Conservation (phyloP, 257 asterid genomes). For the Pogostemon cablin region DNA sequence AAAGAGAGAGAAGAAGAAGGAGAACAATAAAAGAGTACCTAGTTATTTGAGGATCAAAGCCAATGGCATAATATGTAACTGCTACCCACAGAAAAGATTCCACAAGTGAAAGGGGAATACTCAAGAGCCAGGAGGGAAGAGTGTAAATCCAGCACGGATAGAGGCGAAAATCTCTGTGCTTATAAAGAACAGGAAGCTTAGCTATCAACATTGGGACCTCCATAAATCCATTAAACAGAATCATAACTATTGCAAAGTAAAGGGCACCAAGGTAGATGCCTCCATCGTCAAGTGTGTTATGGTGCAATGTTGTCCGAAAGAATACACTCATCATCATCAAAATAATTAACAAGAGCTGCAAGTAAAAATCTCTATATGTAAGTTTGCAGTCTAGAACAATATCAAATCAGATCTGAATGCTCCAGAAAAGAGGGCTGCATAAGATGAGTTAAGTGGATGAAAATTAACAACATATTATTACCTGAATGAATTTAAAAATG, state of each 20-base stretch:
- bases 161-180: conserved; percentile 81
- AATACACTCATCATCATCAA: conserved; percentile 80
- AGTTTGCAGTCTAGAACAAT: conserved; percentile 18
- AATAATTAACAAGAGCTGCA: conserved; percentile 70
- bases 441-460: conserved; percentile 4
- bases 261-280: conserved; percentile 84
- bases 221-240: conserved; percentile 83
- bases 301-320: conserved; percentile 77
- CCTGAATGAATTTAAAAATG: conserved; percentile 72
- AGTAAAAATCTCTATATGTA: conserved; percentile 23
- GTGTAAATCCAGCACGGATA: conserved; percentile 91
- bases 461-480: conserved; percentile 16
- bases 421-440: conserved; percentile 12
- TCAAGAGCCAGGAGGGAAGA: conserved; percentile 85
- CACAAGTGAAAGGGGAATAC: conserved; percentile 64
- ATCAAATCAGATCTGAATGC: conserved; percentile 8
- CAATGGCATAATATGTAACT: conserved; percentile 80
- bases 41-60: conserved; percentile 77
- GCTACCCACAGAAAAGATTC: conserved; percentile 82
- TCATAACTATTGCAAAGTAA: conserved; percentile 70
- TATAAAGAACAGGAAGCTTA: conserved; percentile 88
- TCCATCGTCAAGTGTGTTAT: conserved; percentile 64
- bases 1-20: neutral
- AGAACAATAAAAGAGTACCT: conserved; percentile 46
- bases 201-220: conserved; percentile 81